A percentile compares a stretch with the other conserved stretches of the same genome.
These are phyloP conservation scores for Komagataea norvegica DNA, from an alignment of 1,139 yeast genomes.

Conservation along the genomic window DNA sequence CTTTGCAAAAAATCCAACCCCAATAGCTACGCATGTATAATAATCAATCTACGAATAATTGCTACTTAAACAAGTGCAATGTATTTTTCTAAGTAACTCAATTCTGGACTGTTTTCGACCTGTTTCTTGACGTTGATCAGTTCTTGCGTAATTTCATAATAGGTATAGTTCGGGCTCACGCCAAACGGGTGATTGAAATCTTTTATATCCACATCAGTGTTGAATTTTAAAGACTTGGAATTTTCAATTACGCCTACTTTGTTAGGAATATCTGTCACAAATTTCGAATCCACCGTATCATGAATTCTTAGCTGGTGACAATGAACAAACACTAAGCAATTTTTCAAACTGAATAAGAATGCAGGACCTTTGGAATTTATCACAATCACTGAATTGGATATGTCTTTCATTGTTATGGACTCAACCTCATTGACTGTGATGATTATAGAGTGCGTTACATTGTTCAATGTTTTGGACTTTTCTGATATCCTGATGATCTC, in stretches of 20 bases:
- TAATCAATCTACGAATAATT: too few species aligned
- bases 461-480: neutral
- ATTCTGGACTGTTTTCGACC: neutral
- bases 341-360: constrained; percentile 28
- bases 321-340: constrained; percentile 29
- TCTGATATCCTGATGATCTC: constrained; percentile 1
- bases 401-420: constrained; percentile 18
- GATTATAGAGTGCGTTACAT: constrained; percentile 7
- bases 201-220: constrained; percentile 23
- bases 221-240: constrained; percentile 27
- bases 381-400: constrained; percentile 23
- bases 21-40: too few species aligned
- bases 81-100: neutral
- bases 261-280: constrained; percentile 22
- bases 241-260: constrained; percentile 35
- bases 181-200: constrained; percentile 32
- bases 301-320: constrained; percentile 44
- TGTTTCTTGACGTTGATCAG: neutral
- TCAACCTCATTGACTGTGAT: constrained; percentile 2
- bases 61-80: too few species aligned
- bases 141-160: neutral
- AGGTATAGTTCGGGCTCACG: constrained; percentile 9
- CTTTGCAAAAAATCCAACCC: too few species aligned
- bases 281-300: constrained; percentile 25
- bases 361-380: constrained; percentile 35